Evolutionary conservation across 1,139 yeast genomes (phyloP).

Genomic region (Wickerhamiella pararugosa): DNA sequence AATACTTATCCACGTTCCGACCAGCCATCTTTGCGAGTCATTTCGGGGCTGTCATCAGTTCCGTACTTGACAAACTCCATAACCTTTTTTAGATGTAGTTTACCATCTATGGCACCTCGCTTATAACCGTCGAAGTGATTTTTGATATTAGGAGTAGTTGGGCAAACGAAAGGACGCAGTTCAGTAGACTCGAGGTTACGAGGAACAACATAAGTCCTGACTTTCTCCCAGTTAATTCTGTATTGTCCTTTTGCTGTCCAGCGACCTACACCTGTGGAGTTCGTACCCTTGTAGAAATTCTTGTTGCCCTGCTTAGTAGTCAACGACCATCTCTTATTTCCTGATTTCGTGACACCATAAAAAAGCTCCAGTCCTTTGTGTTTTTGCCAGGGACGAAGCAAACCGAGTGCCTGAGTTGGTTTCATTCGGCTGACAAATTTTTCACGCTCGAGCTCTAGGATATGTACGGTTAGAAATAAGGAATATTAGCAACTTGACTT

Average conservation of each 20-base stretch:
- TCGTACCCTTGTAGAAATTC: conserved; percentile 87
- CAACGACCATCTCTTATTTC: conserved; percentile 71
- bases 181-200: conserved; percentile 26
- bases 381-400: conserved; percentile 83
- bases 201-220: conserved; percentile 84
- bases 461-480: too few relatives aligned
- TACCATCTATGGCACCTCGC: conserved; percentile 62
- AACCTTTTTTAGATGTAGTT: conserved; percentile 55
- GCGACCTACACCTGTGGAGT: conserved; percentile 85
- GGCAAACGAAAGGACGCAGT: conserved; percentile 61
- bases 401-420: conserved; percentile 24
- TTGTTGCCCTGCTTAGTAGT: conserved; percentile 93
- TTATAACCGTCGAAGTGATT: conserved; percentile 56
- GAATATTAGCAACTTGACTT: too few relatives aligned
- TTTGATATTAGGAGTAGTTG: conserved; percentile 52
- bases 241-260: conserved; percentile 63
- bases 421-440: conserved; percentile 18
- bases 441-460: too few relatives aligned
- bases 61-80: conserved; percentile 69
- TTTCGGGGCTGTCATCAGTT: conserved; percentile 24
- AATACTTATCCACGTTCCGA: conserved; percentile 23
- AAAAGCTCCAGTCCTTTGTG: conserved; percentile 70
- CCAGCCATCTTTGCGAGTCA: conserved; percentile 19
- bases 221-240: conserved; percentile 67
- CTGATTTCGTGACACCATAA: conserved; percentile 63